phyloP scores from a whole-genome alignment of 2,329 filamentous ascomycete species.

The Penicillium glabrum region DNA sequence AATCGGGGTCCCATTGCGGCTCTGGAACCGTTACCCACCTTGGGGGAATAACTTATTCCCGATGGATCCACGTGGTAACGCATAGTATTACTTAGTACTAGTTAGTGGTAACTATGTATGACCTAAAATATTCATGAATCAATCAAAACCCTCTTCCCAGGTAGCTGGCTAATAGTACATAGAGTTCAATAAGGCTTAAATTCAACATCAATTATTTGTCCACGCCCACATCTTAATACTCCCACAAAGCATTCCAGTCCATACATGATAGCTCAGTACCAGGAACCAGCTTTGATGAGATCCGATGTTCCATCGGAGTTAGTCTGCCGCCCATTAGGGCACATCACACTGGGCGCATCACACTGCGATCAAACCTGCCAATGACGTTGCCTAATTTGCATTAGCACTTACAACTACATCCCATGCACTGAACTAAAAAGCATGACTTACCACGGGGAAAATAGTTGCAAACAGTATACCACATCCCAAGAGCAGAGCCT shows the following conservation, averaged over 20 bases:
- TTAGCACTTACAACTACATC: neutral
- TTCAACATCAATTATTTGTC: neutral
- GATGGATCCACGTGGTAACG: too few species aligned
- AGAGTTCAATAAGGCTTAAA: neutral
- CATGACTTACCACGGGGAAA: neutral
- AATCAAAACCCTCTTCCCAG: neutral
- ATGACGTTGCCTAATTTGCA: neutral
- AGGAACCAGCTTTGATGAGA: neutral
- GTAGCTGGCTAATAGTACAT: neutral
- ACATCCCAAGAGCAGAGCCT: neutral
- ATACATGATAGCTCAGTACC: neutral
- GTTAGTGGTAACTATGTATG: too few species aligned
- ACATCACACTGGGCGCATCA: neutral
- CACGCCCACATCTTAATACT: neutral
- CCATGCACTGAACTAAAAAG: neutral
- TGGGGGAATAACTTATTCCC: too few species aligned
- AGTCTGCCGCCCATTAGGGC: neutral
- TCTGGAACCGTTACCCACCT: too few species aligned
- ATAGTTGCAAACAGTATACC: constrained; percentile 1
- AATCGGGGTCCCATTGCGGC: too few species aligned
- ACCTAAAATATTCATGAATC: too few species aligned
- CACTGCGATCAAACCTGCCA: neutral
- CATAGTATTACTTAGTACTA: too few species aligned
- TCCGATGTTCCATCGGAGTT: neutral
- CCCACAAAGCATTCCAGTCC: too few species aligned